Evolutionary conservation across 2,329 filamentous ascomycete species (phyloP).

Genomic region (Sordariomycetes sp.): DNA sequence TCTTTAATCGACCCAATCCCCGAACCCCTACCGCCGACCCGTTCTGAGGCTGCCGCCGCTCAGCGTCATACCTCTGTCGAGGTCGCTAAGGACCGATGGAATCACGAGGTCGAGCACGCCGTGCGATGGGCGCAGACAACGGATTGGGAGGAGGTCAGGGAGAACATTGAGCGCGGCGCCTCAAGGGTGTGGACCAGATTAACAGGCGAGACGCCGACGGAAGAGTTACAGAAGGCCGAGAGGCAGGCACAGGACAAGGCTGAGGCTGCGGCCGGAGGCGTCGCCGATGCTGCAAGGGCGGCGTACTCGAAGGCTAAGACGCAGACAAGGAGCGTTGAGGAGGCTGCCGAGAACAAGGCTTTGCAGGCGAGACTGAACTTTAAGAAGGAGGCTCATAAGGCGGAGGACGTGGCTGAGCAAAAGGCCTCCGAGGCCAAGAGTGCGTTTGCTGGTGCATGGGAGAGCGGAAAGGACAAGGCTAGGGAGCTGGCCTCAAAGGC

Average conservation of each 20-base stretch:
- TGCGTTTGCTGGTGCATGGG: slow-evolving; percentile 27
- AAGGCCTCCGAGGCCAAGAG: slow-evolving; percentile 25
- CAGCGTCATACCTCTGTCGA: slow-evolving; percentile 51
- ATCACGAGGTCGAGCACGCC: slow-evolving; percentile 59
- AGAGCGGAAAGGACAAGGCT: slow-evolving; percentile 29
- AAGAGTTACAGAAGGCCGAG: slow-evolving; percentile 16
- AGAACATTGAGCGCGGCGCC: slow-evolving; percentile 42
- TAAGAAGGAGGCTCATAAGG: slow-evolving; percentile 12
- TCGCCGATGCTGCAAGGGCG: slow-evolving; percentile 24
- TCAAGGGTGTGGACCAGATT: slow-evolving; percentile 33
- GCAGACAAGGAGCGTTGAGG: slow-evolving; percentile 14
- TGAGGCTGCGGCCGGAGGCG: slow-evolving; percentile 18
- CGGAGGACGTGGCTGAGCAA: slow-evolving; percentile 12
- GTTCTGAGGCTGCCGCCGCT: slow-evolving; percentile 39
- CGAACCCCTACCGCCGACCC: slow-evolving; percentile 34
- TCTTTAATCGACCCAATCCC: slow-evolving; percentile 39
- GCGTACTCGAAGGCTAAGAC: slow-evolving; percentile 21
- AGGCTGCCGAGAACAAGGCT: slow-evolving; percentile 15
- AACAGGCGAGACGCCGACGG: slow-evolving; percentile 20
- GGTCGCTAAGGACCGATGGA: slow-evolving; percentile 69
- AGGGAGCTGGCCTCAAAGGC: slow-evolving; percentile 27
- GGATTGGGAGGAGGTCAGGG: slow-evolving; percentile 55
- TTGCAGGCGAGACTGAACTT: slow-evolving; percentile 15
- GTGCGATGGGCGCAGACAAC: slow-evolving; percentile 57
- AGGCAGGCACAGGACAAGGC: slow-evolving; percentile 21